Percentiles rank a stretch among this genome's conserved stretches.
phyloP scores from a whole-genome alignment of 2,329 filamentous ascomycete genomes.

The Monilinia fructigena region DNA sequence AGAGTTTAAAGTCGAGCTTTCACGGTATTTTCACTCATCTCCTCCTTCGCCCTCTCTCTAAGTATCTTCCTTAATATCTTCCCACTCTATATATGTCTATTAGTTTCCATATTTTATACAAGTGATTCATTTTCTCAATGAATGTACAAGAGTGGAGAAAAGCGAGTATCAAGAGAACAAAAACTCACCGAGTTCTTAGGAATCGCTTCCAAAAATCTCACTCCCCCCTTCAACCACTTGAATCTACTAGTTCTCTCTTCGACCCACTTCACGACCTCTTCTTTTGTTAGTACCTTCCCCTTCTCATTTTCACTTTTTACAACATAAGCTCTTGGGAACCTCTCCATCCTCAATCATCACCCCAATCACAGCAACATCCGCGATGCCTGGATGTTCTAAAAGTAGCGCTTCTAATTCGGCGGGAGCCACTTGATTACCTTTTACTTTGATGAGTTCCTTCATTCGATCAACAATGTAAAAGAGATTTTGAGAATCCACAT shows the following conservation, averaged over 20 bases:
- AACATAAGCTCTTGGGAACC: conserved; percentile 61
- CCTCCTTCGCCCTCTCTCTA: conserved; percentile 44
- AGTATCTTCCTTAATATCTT: conserved; percentile 52
- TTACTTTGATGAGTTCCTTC: conserved; percentile 50
- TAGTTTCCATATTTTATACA: neutral
- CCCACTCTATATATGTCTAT: conserved; percentile 37
- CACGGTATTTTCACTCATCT: neutral
- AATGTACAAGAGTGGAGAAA: neutral
- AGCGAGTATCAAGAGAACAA: too few species aligned
- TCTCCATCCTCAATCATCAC: conserved; percentile 47
- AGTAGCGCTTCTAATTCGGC: conserved; percentile 49
- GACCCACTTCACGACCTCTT: conserved; percentile 57
- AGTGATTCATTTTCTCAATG: too few species aligned
- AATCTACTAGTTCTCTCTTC: conserved; percentile 58
- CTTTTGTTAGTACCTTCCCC: conserved; percentile 7
- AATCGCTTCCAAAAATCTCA: conserved; percentile 62
- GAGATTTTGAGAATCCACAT: conserved; percentile 71
- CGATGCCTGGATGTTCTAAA: conserved; percentile 43
- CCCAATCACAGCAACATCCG: conserved; percentile 49
- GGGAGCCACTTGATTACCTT: conserved; percentile 50
- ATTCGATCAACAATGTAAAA: conserved; percentile 80
- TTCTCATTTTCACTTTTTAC: conserved; percentile 42
- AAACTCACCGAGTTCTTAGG: conserved; percentile 61
- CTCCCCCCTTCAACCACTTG: conserved; percentile 69
- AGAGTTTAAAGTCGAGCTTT: conserved; percentile 2